phyloP scores from a whole-genome alignment of 1,284 basidiomycete species.

The Rhodotorula sp. region DNA sequence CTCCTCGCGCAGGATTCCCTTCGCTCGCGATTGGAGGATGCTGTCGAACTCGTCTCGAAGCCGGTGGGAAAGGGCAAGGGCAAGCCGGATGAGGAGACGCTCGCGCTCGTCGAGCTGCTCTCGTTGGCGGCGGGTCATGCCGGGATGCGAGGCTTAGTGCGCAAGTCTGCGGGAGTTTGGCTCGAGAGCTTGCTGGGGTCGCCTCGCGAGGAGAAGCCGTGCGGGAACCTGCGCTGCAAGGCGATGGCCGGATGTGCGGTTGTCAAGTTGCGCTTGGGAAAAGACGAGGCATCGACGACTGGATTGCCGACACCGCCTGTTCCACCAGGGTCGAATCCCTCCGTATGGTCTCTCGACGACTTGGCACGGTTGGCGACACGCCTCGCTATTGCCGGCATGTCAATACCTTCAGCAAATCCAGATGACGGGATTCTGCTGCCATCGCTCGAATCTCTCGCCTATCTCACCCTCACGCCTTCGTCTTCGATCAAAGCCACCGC shows the following conservation, averaged over 20 bases:
- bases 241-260: conserved; percentile 69
- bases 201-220: conserved; percentile 45
- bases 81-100: conserved; percentile 26
- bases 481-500: conserved; percentile 61
- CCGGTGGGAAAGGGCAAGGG: conserved; percentile 57
- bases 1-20: conserved; percentile 62
- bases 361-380: conserved; percentile 61
- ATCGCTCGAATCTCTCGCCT: conserved; percentile 71
- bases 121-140: conserved; percentile 55
- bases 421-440: conserved; percentile 42
- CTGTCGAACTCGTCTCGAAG: conserved; percentile 58
- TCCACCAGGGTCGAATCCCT: neutral
- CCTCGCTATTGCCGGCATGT: conserved; percentile 52
- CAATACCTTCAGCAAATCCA: neutral
- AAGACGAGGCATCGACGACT: conserved; percentile 44
- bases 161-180: conserved; percentile 56
- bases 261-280: conserved; percentile 68
- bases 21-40: conserved; percentile 61
- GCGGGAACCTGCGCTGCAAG: conserved; percentile 55
- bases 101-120: conserved; percentile 58
- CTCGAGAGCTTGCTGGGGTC: conserved; percentile 57
- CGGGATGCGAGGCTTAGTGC: conserved; percentile 37
- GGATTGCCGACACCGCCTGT: conserved; percentile 11
- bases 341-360: conserved; percentile 47
- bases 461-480: conserved; percentile 65